Evolutionary conservation across 352 stramenopile genomes (phyloP).

Genomic region (Pythium volutum): DNA sequence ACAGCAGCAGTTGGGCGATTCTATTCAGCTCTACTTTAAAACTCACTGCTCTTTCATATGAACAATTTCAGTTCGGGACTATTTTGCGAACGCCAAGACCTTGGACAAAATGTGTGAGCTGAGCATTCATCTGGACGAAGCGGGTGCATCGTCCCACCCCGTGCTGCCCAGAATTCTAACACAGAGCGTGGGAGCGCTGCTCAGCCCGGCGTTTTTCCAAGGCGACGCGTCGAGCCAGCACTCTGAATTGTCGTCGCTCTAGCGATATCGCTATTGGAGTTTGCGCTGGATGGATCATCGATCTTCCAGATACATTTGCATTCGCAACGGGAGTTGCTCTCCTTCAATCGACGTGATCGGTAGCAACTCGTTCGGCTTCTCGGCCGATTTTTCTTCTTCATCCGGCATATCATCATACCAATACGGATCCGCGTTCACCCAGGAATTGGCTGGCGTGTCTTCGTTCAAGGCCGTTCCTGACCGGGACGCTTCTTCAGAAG

Average conservation of each 20-base stretch:
- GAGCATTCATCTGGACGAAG: slow-evolving; percentile 18
- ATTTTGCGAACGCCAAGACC: slow-evolving; percentile 5
- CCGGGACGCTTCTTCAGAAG: slow-evolving; percentile 41
- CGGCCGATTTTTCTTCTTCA: slow-evolving; percentile 20
- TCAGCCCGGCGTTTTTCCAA: slow-evolving; percentile 17
- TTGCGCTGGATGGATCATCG: slow-evolving; percentile 4
- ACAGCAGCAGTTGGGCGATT: not conserved
- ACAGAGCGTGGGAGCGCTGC: not conserved
- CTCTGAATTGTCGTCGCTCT: not conserved
- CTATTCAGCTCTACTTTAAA: not conserved
- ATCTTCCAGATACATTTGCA: slow-evolving; percentile 66
- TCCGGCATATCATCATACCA: slow-evolving; percentile 33
- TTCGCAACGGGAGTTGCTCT: slow-evolving; percentile 36
- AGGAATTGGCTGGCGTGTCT: slow-evolving; percentile 48
- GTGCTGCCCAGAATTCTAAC: not conserved
- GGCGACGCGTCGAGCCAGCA: not conserved
- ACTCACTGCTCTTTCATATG: not conserved
- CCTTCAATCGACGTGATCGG: slow-evolving; percentile 45
- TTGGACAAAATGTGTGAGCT: slow-evolving; percentile 21
- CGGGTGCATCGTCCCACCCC: not conserved
- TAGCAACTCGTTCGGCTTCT: slow-evolving; percentile 25
- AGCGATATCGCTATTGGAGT: not conserved
- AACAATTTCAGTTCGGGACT: slow-evolving; percentile 11
- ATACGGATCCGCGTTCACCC: slow-evolving; percentile 58
- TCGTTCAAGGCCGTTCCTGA: slow-evolving; percentile 39